Evolutionary conservation across 1,139 yeast genomes (phyloP).

Genomic region (Taphrina sp.): DNA sequence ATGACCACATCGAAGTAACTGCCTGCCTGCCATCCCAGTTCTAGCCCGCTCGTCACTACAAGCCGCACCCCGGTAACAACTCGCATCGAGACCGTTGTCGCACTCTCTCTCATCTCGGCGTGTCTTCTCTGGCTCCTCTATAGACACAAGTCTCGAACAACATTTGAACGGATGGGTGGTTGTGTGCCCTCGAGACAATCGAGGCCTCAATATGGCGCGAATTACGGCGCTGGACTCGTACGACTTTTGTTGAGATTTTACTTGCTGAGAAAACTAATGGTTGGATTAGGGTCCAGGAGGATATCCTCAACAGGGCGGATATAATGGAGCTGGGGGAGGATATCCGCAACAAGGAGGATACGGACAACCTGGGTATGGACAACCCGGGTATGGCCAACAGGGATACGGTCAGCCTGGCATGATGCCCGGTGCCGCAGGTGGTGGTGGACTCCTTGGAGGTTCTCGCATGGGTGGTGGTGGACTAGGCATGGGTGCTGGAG

Average conservation of each 20-base stretch:
- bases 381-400: conserved; percentile 11
- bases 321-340: neutral
- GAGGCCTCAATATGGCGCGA: conserved; percentile 14
- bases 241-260: too few relatives aligned
- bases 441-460: conserved; percentile 13
- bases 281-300: neutral
- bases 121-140: too few relatives aligned
- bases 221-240: conserved; percentile 1
- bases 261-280: neutral
- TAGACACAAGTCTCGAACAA: too few relatives aligned
- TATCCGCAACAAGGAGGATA: conserved; percentile 5
- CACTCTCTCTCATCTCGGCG: too few relatives aligned
- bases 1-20: too few relatives aligned
- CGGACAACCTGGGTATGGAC: neutral
- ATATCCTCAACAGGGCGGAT: too few relatives aligned
- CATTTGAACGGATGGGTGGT: conserved; percentile 18
- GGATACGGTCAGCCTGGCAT: conserved; percentile 10
- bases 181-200: conserved; percentile 21
- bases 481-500: neutral
- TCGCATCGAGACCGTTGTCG: too few relatives aligned
- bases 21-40: too few relatives aligned
- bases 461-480: conserved; percentile 6
- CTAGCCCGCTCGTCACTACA: too few relatives aligned
- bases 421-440: neutral
- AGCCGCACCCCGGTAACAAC: too few relatives aligned